Conservation (phyloP, 306 rosid species). For the Glycyrrhiza uralensis region DNA sequence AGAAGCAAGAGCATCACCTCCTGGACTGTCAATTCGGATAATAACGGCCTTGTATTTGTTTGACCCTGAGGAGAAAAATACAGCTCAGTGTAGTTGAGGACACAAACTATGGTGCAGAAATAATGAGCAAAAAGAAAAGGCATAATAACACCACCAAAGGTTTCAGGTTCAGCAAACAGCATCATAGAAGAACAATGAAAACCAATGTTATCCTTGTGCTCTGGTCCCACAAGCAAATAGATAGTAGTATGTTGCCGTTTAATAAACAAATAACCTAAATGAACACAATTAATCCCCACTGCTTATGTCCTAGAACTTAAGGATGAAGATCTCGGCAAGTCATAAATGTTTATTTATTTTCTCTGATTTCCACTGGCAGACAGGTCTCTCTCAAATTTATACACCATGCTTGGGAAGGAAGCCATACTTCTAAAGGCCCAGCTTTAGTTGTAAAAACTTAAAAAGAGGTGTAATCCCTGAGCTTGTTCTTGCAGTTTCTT, state of each 20-base stretch:
- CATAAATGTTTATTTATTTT: slow-evolving; percentile 1
- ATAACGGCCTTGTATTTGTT: slow-evolving; percentile 82
- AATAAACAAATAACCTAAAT: background rate
- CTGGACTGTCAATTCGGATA: slow-evolving; percentile 97
- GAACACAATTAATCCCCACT: background rate
- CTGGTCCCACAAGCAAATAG: background rate
- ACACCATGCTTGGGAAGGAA: slow-evolving; percentile 1
- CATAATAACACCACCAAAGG: background rate
- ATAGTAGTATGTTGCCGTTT: background rate
- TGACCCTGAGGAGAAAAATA: slow-evolving; percentile 56
- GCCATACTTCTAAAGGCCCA: background rate
- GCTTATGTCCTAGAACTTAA: background rate
- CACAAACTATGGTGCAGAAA: background rate
- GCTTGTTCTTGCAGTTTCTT: slow-evolving; percentile 18
- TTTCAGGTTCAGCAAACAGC: slow-evolving; percentile 21
- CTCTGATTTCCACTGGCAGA: slow-evolving; percentile 7
- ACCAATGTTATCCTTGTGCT: background rate
- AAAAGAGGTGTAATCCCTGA: background rate
- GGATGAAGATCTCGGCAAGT: slow-evolving; percentile 3
- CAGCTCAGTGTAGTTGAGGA: slow-evolving; percentile 6
- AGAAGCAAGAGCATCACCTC: slow-evolving; percentile 99
- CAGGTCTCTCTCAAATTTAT: slow-evolving; percentile 7
- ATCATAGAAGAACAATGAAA: slow-evolving; percentile 1
- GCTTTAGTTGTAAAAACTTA: background rate
- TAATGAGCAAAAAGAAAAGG: background rate